phyloP scores from a whole-genome alignment of 2,329 filamentous ascomycete genomes.

The Orbilia blumenaviensis region DNA sequence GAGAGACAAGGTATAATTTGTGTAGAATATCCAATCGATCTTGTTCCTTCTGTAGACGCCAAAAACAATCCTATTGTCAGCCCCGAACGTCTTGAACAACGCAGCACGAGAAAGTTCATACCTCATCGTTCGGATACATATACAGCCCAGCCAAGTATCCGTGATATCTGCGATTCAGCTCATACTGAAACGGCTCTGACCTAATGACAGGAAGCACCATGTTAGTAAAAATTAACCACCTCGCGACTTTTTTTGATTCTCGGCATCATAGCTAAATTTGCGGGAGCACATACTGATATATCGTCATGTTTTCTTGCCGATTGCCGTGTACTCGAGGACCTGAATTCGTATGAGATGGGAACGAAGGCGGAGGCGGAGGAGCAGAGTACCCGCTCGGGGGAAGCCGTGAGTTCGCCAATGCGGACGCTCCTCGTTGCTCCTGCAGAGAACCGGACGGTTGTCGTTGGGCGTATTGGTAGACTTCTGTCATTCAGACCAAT shows the following conservation, averaged over 20 bases:
- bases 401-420: slow-evolving; percentile 53
- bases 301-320: slow-evolving; percentile 49
- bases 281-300: slow-evolving; percentile 33
- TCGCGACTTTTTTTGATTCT: too few species aligned
- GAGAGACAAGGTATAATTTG: slow-evolving; percentile 75
- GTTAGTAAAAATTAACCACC: not conserved
- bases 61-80: slow-evolving; percentile 45
- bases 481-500: slow-evolving; percentile 52
- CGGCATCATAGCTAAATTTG: not conserved
- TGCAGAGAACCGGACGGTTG: slow-evolving; percentile 51
- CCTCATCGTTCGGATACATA: slow-evolving; percentile 79
- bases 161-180: slow-evolving; percentile 77
- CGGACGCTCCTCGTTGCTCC: slow-evolving; percentile 52
- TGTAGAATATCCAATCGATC: slow-evolving; percentile 84
- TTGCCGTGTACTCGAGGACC: slow-evolving; percentile 37
- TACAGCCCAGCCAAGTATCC: slow-evolving; percentile 75
- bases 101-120: slow-evolving; percentile 60
- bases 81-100: slow-evolving; percentile 24
- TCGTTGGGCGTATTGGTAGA: slow-evolving; percentile 43
- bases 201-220: not conserved
- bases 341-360: slow-evolving; percentile 22
- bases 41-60: slow-evolving; percentile 69
- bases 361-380: slow-evolving; percentile 38
- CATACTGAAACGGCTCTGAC: slow-evolving; percentile 59
- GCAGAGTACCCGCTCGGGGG: slow-evolving; percentile 53